Evolutionary conservation across 768 basidiomycete species (phyloP), one percentile per base, ranked within the genome.

Genomic region (Podaxis mareebaensis): DNA sequence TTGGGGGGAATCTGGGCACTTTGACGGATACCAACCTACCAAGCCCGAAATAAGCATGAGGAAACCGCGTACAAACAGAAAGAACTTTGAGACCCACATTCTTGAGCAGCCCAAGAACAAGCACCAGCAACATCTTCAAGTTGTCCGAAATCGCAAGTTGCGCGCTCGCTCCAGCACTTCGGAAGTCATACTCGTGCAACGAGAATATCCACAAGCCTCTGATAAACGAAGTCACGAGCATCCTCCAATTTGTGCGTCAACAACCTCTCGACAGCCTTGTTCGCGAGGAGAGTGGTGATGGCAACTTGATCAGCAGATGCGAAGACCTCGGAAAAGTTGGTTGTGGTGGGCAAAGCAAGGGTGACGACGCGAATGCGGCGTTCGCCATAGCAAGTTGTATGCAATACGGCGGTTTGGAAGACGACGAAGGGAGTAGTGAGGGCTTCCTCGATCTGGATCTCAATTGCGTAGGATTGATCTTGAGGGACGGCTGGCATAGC

Each of bases 1-100:
- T 99, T 97, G 8, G 96, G 92, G 38, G 96, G 95, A 73, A 99
- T 99, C 72, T 96, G 94, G 2, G 93, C 87, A 76, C 96, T 98
- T 80, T 98, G 95, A 60, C 97, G 87, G 57, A 99, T 82, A 52
- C 95, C 96, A 67, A 96, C 91, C 93, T 95, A 69, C 17, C 68
- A 15, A 8, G 13, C 26, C 24, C 33, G 8, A 30, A 54, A 53
- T 28, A 28, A 28, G 28, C 20, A 60, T n/a, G 24, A 26, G 26
- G 28, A 26, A 55, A 63, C 8, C 53, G 26, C 38, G 17, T 22
- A 59, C 15, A 49, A 24, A 28, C 28, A 28, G 17, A 53, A 36
- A 8, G 4, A 54, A 22, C 40, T 17, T 36, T 3, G n/a, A 12
- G 5, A 77, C 86, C 69, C 64, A 96, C 96, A 70, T 98, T 96